phyloP scores from a whole-genome alignment of 73 alveolate genomes.

The Paramecium pentaurelia region DNA sequence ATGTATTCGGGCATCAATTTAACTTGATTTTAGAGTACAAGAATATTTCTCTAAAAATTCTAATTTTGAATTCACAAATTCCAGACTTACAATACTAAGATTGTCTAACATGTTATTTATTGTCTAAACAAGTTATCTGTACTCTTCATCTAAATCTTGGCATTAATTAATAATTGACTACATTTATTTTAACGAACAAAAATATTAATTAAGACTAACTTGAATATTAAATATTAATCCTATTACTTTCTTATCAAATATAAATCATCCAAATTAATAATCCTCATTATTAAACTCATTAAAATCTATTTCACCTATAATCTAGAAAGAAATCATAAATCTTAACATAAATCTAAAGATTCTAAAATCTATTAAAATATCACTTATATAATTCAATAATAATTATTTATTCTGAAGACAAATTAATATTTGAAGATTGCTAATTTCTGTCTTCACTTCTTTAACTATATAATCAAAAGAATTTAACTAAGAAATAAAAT shows the following conservation, averaged over 20 bases:
- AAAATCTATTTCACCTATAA: too few species aligned
- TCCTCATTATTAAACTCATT: too few species aligned
- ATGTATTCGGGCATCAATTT: slow-evolving; percentile 13
- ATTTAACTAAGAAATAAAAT: too few species aligned
- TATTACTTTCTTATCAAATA: neutral
- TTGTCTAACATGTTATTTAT: neutral
- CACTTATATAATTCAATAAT: too few species aligned
- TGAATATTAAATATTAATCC: neutral
- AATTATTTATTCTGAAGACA: too few species aligned
- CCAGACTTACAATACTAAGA: neutral
- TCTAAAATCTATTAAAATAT: too few species aligned
- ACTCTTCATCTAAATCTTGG: slow-evolving; percentile 2
- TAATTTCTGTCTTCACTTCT: too few species aligned
- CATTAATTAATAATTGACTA: neutral
- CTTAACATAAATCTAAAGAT: too few species aligned
- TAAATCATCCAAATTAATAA: neutral
- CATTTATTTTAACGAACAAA: slow-evolving; percentile 44
- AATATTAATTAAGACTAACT: neutral
- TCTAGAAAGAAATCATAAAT: too few species aligned
- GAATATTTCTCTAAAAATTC: slow-evolving; percentile 21
- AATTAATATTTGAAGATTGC: too few species aligned
- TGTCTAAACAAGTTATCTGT: neutral
- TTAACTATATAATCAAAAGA: too few species aligned
- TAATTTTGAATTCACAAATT: slow-evolving; percentile 40
- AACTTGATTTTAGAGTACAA: neutral